A percentile compares a stretch with the other conserved stretches of the same genome.
phyloP scores from a whole-genome alignment of 2,329 filamentous ascomycete species.

The Westerdykella sp. region DNA sequence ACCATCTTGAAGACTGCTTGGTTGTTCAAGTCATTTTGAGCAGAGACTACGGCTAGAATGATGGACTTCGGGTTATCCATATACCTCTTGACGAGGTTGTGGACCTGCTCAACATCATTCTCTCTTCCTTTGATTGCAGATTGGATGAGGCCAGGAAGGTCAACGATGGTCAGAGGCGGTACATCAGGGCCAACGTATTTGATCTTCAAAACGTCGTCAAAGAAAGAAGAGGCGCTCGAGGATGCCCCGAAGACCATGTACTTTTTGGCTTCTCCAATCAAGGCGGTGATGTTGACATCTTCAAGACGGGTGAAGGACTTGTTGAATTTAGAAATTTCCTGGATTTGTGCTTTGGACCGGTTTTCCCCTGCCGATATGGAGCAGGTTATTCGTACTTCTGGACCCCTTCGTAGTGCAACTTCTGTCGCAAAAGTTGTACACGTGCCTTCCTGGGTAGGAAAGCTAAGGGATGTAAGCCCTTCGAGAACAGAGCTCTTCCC shows the following conservation, averaged over 20 bases:
- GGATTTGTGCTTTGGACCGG: constrained; percentile 8
- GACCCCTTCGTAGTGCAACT: constrained; percentile 46
- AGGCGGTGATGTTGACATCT: constrained; percentile 32
- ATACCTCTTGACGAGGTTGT: constrained; percentile 41
- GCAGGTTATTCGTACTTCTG: constrained; percentile 37
- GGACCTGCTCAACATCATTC: constrained; percentile 42
- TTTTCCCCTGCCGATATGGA: constrained; percentile 34
- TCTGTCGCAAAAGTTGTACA: constrained; percentile 60
- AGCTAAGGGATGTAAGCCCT: constrained; percentile 48
- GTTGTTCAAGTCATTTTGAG: constrained; percentile 37
- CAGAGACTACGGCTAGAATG: constrained; percentile 43
- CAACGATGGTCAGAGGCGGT: constrained; percentile 49
- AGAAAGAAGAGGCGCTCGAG: constrained; percentile 7
- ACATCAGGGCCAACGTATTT: constrained; percentile 26
- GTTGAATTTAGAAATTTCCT: constrained; percentile 14
- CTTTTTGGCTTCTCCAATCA: constrained; percentile 49
- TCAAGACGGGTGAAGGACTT: constrained; percentile 13
- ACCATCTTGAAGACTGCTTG: constrained; percentile 20
- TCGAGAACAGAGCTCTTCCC: constrained; percentile 30
- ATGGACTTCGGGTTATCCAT: constrained; percentile 40
- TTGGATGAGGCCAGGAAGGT: constrained; percentile 52
- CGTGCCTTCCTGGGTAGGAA: constrained; percentile 49
- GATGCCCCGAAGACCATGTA: constrained; percentile 36
- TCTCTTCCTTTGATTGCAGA: constrained; percentile 44
- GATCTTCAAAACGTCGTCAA: constrained; percentile 24